phyloP scores from a whole-genome alignment of 1,284 basidiomycete species.

The Blastosporella zonata region DNA sequence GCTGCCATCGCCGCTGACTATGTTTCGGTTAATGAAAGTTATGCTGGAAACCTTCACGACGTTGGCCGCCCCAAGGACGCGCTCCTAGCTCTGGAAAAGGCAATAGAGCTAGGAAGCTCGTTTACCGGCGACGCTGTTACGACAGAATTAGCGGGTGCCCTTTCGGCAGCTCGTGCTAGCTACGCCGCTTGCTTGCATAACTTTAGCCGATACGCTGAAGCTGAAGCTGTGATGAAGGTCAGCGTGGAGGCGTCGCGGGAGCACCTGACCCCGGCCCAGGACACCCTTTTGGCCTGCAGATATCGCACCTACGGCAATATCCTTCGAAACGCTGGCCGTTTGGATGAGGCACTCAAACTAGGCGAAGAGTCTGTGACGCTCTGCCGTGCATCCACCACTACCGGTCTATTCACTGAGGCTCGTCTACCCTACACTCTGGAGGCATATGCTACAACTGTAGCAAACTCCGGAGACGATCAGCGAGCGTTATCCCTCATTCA shows the following conservation, averaged over 20 bases:
- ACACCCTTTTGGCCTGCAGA: constrained; percentile 8
- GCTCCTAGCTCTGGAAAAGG: background rate
- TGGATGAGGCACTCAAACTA: constrained; percentile 7
- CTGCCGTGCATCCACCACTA: constrained; percentile 1
- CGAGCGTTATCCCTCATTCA: constrained; percentile 3
- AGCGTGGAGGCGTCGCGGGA: constrained; percentile 4
- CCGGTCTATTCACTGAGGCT: constrained; percentile 3
- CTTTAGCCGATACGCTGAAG: constrained; percentile 7
- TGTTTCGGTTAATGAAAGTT: constrained; percentile 1
- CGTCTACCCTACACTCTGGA: constrained; percentile 7
- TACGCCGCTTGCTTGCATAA: background rate
- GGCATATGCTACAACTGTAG: background rate
- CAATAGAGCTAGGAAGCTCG: constrained; percentile 3
- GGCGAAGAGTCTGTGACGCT: constrained; percentile 10
- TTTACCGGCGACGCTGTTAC: background rate
- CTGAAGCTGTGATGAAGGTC: constrained; percentile 1
- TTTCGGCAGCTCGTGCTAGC: background rate
- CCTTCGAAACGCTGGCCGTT: constrained; percentile 1
- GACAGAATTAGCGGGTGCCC: background rate
- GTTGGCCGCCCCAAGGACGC: constrained; percentile 8
- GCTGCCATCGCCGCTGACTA: constrained; percentile 1
- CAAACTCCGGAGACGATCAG: constrained; percentile 6
- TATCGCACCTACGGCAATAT: constrained; percentile 1
- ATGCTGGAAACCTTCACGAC: constrained; percentile 7
- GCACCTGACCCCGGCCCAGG: background rate